phyloP scores from a whole-genome alignment of 208 protist genomes.

The Phytomonas sp. region DNA sequence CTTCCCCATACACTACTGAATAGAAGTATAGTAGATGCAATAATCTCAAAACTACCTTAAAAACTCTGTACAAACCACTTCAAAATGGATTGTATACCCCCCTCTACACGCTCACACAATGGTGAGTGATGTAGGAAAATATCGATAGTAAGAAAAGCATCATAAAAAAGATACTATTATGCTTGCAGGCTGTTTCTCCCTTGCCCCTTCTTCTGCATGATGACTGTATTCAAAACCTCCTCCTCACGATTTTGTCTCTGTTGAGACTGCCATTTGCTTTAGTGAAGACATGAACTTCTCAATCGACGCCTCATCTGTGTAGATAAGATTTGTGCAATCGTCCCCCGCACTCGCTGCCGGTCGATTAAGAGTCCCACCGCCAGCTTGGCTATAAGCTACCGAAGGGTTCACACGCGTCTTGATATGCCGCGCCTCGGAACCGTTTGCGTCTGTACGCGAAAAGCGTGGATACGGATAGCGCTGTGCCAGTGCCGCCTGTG shows the following conservation, averaged over 20 bases:
- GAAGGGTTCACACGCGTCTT: conserved; percentile 84
- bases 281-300: conserved; percentile 72
- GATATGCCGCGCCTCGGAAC: conserved; percentile 76
- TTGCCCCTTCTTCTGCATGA: neutral
- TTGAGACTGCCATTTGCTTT: conserved; percentile 56
- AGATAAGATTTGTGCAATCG: conserved; percentile 54
- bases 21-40: neutral
- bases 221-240: neutral
- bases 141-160: neutral
- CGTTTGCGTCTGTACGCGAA: conserved; percentile 78
- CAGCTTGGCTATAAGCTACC: conserved; percentile 35
- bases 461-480: conserved; percentile 83
- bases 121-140: neutral
- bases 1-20: neutral
- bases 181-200: neutral
- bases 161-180: conserved; percentile 4
- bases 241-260: conserved; percentile 10
- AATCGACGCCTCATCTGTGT: conserved; percentile 78
- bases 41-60: neutral
- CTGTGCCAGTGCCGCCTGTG: conserved; percentile 30
- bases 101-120: neutral
- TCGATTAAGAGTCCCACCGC: conserved; percentile 8
- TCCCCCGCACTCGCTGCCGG: conserved; percentile 8
- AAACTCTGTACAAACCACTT: neutral
- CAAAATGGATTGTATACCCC: neutral